Conservation (phyloP, 192 early-diverging fungal species). For the Haplosporangium gracile region DNA sequence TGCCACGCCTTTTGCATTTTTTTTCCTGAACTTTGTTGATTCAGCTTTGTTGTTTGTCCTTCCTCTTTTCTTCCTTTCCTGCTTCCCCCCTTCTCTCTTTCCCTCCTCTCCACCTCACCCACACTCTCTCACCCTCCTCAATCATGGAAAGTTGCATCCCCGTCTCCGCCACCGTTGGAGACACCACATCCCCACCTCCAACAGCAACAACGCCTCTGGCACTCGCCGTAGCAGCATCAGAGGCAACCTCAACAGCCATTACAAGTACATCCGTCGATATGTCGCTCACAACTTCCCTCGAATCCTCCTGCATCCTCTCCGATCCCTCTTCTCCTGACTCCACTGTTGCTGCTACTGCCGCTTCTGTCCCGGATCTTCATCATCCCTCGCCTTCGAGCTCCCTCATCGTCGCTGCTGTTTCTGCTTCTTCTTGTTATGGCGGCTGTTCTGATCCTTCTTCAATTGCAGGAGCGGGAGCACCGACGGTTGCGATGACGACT, state of each 20-base stretch:
- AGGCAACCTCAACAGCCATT: background rate
- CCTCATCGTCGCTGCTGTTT: background rate
- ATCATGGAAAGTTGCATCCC: background rate
- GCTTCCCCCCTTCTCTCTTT: background rate
- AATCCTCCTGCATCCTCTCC: background rate
- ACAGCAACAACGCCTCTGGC: background rate
- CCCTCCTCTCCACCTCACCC: background rate
- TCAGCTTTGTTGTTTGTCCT: background rate
- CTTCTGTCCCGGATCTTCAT: background rate
- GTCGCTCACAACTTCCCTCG: background rate
- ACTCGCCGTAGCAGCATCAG: background rate
- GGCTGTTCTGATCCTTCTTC: background rate
- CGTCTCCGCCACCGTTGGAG: background rate
- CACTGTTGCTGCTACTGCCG: no score
- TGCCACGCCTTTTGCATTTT: background rate
- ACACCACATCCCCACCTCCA: background rate
- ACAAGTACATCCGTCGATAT: background rate
- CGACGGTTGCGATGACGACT: background rate
- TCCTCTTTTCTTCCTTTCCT: background rate
- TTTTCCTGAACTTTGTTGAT: constrained; percentile 3
- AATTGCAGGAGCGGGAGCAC: background rate
- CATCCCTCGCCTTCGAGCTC: background rate
- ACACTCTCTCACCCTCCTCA: background rate
- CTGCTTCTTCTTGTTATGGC: background rate
- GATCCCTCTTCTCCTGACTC: background rate